Conservation (phyloP, 441 rosid species). For the Jatropha multifida region DNA sequence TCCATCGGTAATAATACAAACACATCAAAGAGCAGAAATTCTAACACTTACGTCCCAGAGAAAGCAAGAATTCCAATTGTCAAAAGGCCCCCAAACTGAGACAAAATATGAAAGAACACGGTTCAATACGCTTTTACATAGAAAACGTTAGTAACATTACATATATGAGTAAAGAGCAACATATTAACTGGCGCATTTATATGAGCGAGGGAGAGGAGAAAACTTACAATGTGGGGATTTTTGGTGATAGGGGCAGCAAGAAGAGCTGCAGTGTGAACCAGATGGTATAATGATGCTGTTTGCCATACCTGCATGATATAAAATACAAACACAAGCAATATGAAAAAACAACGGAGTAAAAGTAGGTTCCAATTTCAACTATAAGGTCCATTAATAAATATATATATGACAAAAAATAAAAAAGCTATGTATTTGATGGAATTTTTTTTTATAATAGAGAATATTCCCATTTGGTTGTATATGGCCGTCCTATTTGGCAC, state of each 20-base stretch:
- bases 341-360: too few relatives aligned
- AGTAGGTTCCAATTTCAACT: too few relatives aligned
- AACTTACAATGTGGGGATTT: constrained; percentile 63
- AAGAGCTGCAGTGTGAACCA: constrained; percentile 91
- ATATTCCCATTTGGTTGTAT: too few relatives aligned
- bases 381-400: too few relatives aligned
- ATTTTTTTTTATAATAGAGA: too few relatives aligned
- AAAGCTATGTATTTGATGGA: too few relatives aligned
- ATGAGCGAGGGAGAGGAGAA: not conserved
- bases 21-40: constrained; percentile 12
- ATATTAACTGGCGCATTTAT: too few relatives aligned
- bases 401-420: too few relatives aligned
- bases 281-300: constrained; percentile 86
- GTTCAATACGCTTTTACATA: not conserved
- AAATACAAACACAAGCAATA: not conserved
- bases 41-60: constrained; percentile 79
- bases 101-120: constrained; percentile 9
- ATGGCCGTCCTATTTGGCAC: too few relatives aligned
- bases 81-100: constrained; percentile 89
- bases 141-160: not conserved
- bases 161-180: not conserved
- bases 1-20: not conserved
- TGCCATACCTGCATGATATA: constrained; percentile 71
- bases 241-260: constrained; percentile 75
- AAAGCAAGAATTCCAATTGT: constrained; percentile 79